A percentile compares a stretch with the other conserved stretches of the same genome.
Conservation (phyloP, 2,329 filamentous ascomycete species). For the Talaromyces sp. region DNA sequence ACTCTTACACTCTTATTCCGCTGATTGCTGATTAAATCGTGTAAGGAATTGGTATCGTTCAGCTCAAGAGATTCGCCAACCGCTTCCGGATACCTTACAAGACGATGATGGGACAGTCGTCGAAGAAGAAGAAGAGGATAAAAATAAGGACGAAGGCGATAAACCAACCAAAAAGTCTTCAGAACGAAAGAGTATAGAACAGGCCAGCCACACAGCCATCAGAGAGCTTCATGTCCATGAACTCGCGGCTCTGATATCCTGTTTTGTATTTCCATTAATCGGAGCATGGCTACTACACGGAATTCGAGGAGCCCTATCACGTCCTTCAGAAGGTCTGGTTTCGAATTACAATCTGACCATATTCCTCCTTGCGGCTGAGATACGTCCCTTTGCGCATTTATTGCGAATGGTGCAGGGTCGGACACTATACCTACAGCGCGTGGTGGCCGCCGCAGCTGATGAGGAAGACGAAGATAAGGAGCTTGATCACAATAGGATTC, state of each 20-base stretch:
- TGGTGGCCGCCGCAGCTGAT: conserved; percentile 45
- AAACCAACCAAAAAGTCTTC: neutral
- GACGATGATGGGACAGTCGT: conserved; percentile 26
- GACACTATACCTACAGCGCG: conserved; percentile 73
- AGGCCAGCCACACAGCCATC: conserved; percentile 40
- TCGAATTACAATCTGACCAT: conserved; percentile 91
- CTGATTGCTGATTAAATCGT: conserved; percentile 5
- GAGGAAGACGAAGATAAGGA: conserved; percentile 20
- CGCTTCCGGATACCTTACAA: conserved; percentile 19
- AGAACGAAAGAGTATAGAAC: conserved; percentile 13
- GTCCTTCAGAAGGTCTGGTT: conserved; percentile 78
- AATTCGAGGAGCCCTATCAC: conserved; percentile 73
- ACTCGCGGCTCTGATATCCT: conserved; percentile 66
- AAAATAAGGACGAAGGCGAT: neutral
- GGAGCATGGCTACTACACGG: conserved; percentile 80
- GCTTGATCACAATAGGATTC: conserved; percentile 34
- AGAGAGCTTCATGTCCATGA: conserved; percentile 70
- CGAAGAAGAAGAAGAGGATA: conserved; percentile 13
- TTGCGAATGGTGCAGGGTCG: conserved; percentile 73
- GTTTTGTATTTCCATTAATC: conserved; percentile 70
- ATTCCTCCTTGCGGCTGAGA: conserved; percentile 79
- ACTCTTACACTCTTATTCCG: neutral
- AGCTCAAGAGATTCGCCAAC: conserved; percentile 59
- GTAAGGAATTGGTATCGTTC: conserved; percentile 67
- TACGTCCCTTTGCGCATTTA: conserved; percentile 75